These are phyloP conservation scores for Cyclotella atomus DNA, from an alignment of 108 stramenopile species.

Conservation along the genomic window DNA sequence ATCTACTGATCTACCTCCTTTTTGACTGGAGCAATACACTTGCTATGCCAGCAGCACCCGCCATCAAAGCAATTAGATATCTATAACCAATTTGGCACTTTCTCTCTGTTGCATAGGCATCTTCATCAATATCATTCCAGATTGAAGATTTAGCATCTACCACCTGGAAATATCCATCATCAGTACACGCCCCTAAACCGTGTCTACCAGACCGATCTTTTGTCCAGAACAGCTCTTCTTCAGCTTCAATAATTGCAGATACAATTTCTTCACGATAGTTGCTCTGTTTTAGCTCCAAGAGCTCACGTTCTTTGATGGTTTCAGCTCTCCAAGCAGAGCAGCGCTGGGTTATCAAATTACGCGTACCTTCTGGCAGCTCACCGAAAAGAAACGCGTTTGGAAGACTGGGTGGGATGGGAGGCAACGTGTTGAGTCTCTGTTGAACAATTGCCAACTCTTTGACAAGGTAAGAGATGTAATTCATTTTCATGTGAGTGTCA, in stretches of 20 bases:
- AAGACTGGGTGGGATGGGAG: slow-evolving; percentile 22
- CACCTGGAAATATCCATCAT: slow-evolving; percentile 36
- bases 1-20: slow-evolving; percentile 5
- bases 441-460: slow-evolving; percentile 18
- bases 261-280: slow-evolving; percentile 18
- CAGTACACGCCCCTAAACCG: slow-evolving; percentile 9
- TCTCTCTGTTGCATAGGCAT: background rate
- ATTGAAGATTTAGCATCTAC: background rate
- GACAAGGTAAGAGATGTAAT: slow-evolving; percentile 15
- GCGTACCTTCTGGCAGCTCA: slow-evolving; percentile 7
- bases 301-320: slow-evolving; percentile 5
- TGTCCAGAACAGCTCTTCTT: slow-evolving; percentile 29
- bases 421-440: slow-evolving; percentile 12
- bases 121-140: slow-evolving; percentile 11
- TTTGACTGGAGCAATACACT: slow-evolving; percentile 6
- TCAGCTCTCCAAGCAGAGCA: slow-evolving; percentile 18
- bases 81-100: background rate
- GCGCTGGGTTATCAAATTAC: background rate
- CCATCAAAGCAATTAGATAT: background rate
- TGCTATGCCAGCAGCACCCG: slow-evolving; percentile 2
- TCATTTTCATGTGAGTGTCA: background rate
- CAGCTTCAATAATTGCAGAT: slow-evolving; percentile 27
- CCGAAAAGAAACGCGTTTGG: background rate
- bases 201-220: background rate
- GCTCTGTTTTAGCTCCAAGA: slow-evolving; percentile 8